These are phyloP conservation scores for Kwoniella dendrophila DNA, from an alignment of 768 basidiomycete species.

Conservation along the genomic window DNA sequence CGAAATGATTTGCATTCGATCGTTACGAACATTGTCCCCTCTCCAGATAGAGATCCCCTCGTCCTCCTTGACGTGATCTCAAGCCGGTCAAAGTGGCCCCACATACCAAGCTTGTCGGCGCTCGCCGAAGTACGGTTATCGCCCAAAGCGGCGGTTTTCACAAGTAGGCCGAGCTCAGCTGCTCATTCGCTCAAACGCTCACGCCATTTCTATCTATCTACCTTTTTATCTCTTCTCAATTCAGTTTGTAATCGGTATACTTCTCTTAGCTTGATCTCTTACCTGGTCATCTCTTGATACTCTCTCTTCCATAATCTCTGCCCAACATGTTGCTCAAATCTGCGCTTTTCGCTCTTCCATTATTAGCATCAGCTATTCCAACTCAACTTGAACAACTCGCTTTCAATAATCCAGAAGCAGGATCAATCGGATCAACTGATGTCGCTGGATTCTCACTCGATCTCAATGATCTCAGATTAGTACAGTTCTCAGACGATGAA, in stretches of 20 bases:
- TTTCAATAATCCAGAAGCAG: constrained; percentile 11
- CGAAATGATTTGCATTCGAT: too few relatives aligned
- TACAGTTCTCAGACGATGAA: constrained; percentile 69
- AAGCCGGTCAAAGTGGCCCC: too few relatives aligned
- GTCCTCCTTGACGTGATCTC: too few relatives aligned
- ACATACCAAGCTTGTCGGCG: too few relatives aligned
- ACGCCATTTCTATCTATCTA: neutral
- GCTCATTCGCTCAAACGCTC: neutral
- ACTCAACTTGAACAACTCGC: constrained; percentile 26
- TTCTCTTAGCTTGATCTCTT: constrained; percentile 9
- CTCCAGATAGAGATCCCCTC: too few relatives aligned
- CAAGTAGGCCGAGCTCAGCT: too few relatives aligned
- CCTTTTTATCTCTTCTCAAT: neutral
- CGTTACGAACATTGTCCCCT: too few relatives aligned
- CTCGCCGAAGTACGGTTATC: neutral
- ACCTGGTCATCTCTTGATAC: neutral
- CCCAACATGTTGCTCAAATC: constrained; percentile 37
- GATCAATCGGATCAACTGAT: constrained; percentile 11
- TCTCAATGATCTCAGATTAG: constrained; percentile 70
- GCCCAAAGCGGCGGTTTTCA: constrained; percentile 17
- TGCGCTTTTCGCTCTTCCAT: constrained; percentile 34
- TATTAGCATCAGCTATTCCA: constrained; percentile 38
- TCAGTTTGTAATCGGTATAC: neutral
- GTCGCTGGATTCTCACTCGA: constrained; percentile 72
- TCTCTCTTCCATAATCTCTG: constrained; percentile 7